Evolutionary conservation across 1,284 basidiomycete species (phyloP), one percentile per base, ranked within the genome.

Genomic region (Athelia psychrophila): DNA sequence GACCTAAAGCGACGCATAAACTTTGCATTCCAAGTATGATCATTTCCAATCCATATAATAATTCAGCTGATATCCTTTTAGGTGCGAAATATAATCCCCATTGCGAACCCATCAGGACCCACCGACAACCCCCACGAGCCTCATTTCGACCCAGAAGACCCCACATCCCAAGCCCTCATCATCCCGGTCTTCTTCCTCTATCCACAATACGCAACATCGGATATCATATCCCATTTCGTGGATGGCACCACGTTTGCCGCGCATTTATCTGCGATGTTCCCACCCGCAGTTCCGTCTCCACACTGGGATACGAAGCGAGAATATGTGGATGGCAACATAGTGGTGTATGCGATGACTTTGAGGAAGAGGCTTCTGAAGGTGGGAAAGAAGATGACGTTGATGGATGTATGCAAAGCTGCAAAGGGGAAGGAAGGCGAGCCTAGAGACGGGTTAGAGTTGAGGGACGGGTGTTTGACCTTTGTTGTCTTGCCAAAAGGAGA

Each of bases 151-250:
- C 61, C 79, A 47, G 72, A 83, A 61, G 75, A 88, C 72, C 64
- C 83, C 27, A 77, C 75, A 18, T 64, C 70, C 47, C 67, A 66
- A 42, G 80, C 89, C 0, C 72, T 98, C 48, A 74, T 96, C 54
- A 75, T 97, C 64, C 95, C 96, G 3, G 86, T 91, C 19, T 91
- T 97, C 72, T 87, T 98, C 68, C 78, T 98, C 54, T 98, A 98
- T 68, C 97, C 97, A 2, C 87, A 93, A 68, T 78, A 95, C 62
- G 81, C 86, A 25, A 92, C 85, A 22, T 91, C 93, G 47, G 95
- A 99, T 71, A 78, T 95, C 53, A 91, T 98, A 59, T 78, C 88
- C 13, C 79, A 88, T 51, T 98, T 95, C 71, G 80, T 88, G 60
- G 95, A 98, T 67, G 82, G 90, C 58, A 88, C 91, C 1, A 81